phyloP scores from a whole-genome alignment of 768 basidiomycete genomes.

The Hydnomerulius pinastri region DNA sequence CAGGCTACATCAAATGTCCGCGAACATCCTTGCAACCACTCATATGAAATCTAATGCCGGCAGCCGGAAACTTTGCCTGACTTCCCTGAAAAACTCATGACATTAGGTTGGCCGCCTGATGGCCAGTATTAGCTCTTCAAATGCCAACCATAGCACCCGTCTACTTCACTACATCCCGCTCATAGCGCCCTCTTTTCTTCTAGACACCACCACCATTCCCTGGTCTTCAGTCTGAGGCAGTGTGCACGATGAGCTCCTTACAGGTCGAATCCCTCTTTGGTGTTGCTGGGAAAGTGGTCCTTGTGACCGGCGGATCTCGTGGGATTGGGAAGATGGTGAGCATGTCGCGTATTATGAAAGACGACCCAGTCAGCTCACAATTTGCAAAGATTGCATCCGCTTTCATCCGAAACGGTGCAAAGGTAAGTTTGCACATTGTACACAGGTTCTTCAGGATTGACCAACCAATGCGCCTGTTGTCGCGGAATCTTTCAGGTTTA shows the following conservation, averaged over 20 bases:
- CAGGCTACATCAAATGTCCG: constrained; percentile 1
- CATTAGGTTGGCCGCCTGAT: constrained; percentile 18
- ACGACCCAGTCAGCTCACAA: constrained; percentile 7
- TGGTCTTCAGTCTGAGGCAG: not conserved
- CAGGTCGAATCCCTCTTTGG: constrained; percentile 43
- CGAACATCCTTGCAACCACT: not conserved
- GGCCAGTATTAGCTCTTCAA: constrained; percentile 1
- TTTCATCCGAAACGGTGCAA: constrained; percentile 63
- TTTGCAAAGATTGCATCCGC: constrained; percentile 57
- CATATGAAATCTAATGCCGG: constrained; percentile 9
- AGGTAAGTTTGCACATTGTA: constrained; percentile 34
- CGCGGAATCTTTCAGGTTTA: constrained; percentile 45
- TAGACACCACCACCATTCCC: not conserved
- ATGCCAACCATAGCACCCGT: not conserved
- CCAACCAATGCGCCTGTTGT: not conserved
- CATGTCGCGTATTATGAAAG: constrained; percentile 1
- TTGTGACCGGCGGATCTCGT: constrained; percentile 67
- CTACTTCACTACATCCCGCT: not conserved
- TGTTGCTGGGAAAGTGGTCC: constrained; percentile 54
- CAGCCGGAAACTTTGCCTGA: constrained; percentile 7
- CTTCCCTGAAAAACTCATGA: constrained; percentile 14
- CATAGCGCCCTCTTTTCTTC: not conserved
- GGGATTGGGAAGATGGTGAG: constrained; percentile 68
- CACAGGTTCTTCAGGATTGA: constrained; percentile 9
- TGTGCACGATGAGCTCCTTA: constrained; percentile 37